These are phyloP conservation scores for Blepharisma japonicum DNA, from an alignment of 73 alveolate species.

Conservation along the genomic window DNA sequence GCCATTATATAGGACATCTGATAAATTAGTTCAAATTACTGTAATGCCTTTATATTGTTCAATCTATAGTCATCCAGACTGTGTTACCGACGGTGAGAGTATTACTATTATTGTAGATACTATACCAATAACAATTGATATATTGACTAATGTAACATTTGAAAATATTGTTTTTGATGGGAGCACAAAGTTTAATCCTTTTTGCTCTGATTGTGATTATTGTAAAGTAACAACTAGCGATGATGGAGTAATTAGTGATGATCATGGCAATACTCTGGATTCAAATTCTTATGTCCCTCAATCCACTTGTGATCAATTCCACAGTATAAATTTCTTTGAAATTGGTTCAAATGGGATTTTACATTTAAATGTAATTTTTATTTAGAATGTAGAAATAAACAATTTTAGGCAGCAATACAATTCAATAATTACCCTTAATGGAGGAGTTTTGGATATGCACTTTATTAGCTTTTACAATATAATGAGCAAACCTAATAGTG, in stretches of 20 bases:
- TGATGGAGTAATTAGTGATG: background rate
- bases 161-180: background rate
- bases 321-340: background rate
- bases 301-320: background rate
- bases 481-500: no score
- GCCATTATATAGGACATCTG: no score
- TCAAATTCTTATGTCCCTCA: constrained; percentile 3
- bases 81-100: no score
- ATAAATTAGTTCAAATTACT: no score
- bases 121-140: background rate
- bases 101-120: background rate
- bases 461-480: no score
- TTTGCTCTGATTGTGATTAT: background rate
- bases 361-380: background rate
- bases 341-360: background rate
- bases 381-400: background rate
- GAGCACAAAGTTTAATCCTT: background rate
- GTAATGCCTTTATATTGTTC: no score
- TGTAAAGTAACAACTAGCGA: background rate
- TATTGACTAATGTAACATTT: background rate
- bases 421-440: background rate
- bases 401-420: constrained; percentile 2
- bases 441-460: no score
- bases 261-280: background rate
- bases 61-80: no score